These are phyloP conservation scores for Tetrahymena malaccensis DNA, from an alignment of 73 alveolate genomes.

Conservation along the genomic window DNA sequence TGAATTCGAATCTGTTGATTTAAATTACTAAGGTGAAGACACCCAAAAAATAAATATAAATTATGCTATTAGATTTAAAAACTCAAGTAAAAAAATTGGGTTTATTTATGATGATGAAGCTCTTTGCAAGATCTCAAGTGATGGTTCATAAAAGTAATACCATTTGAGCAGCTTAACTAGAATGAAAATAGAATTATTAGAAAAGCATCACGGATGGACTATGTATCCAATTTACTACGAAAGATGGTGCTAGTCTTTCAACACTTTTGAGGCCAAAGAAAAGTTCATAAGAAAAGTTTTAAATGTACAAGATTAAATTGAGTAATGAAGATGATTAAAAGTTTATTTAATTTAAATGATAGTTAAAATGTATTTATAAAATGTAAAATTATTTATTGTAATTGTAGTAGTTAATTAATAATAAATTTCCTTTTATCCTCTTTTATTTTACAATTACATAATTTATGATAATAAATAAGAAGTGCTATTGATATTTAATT, in stretches of 20 bases:
- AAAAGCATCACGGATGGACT: background rate
- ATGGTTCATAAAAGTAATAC: background rate
- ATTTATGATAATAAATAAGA: no score
- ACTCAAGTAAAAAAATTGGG: background rate
- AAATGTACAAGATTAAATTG: background rate
- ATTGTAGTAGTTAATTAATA: no score
- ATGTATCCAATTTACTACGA: background rate
- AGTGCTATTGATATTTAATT: no score
- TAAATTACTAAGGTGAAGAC: background rate
- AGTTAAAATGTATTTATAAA: no score
- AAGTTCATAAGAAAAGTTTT: background rate
- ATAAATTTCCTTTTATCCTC: no score
- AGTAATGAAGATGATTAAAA: background rate
- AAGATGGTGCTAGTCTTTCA: background rate
- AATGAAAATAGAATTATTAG: background rate
- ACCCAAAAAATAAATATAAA: background rate
- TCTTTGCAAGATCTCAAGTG: background rate
- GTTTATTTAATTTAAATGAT: background rate
- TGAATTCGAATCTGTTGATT: background rate
- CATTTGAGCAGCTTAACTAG: background rate
- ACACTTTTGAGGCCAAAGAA: background rate
- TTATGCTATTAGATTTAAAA: background rate
- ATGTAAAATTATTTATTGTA: background rate
- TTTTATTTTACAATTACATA: no score
- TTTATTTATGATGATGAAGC: background rate